Conservation (phyloP, 805 yeast species). For the Starmerella apicola region DNA sequence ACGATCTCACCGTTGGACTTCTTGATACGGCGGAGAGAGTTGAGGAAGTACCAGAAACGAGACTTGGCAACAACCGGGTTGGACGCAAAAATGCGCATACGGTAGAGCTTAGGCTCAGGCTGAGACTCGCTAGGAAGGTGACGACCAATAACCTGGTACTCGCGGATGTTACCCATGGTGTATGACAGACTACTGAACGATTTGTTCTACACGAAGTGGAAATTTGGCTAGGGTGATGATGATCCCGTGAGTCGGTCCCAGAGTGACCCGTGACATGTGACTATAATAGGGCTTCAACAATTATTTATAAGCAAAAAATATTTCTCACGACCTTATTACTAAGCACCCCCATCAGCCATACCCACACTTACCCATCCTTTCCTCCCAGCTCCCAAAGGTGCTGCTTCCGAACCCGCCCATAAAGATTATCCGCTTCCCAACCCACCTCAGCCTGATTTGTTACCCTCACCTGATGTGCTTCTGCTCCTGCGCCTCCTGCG, state of each 20-base stretch:
- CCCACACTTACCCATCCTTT: no score
- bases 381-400: no score
- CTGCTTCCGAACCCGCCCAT: no score
- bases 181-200: slow-evolving; percentile 9
- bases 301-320: no score
- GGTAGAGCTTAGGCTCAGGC: slow-evolving; percentile 99
- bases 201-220: slow-evolving; percentile 1
- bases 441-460: no score
- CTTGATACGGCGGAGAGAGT: slow-evolving; percentile 98
- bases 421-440: no score
- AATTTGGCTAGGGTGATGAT: slow-evolving; percentile 1
- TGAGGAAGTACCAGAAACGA: slow-evolving; percentile 99
- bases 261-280: slow-evolving; percentile 9
- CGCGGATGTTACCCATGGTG: slow-evolving; percentile 84
- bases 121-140: slow-evolving; percentile 98
- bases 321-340: no score
- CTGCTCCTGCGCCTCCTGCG: no score
- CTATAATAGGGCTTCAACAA: slow-evolving; percentile 7
- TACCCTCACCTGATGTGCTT: no score
- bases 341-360: no score
- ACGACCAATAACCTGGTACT: slow-evolving; percentile 99
- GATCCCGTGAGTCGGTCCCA: slow-evolving; percentile 6
- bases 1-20: slow-evolving; percentile 99
- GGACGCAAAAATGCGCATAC: slow-evolving; percentile 99
- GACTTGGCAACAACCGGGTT: slow-evolving; percentile 99